phyloP scores from a whole-genome alignment of 164 flowering plant species.

The Chimonanthus salicifolius region DNA sequence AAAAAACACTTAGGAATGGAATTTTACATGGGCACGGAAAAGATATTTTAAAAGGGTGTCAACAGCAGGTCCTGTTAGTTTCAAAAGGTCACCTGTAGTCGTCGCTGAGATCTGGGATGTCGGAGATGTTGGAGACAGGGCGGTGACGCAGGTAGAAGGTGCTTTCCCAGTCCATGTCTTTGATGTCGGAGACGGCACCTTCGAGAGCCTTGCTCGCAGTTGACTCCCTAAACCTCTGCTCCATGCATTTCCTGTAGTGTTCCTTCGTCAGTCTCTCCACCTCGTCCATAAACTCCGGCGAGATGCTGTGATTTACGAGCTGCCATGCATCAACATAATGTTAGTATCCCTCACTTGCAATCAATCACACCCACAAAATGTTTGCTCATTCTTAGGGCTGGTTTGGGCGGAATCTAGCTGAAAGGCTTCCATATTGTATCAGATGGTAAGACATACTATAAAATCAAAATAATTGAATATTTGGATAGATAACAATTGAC shows the following conservation, averaged over 20 bases:
- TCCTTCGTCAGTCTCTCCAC: slow-evolving; percentile 77
- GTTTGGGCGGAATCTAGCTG: too few relatives aligned
- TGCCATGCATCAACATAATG: slow-evolving; percentile 10
- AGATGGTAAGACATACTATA: too few relatives aligned
- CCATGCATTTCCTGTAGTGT: slow-evolving; percentile 77
- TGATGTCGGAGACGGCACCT: slow-evolving; percentile 43
- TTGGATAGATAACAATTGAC: too few relatives aligned
- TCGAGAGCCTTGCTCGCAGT: slow-evolving; percentile 57
- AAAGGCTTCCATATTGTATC: too few relatives aligned
- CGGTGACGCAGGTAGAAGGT: slow-evolving; percentile 78
- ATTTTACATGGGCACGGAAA: too few relatives aligned
- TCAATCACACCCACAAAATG: too few relatives aligned
- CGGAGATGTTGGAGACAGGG: slow-evolving; percentile 64
- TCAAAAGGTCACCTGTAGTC: slow-evolving; percentile 44
- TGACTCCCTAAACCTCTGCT: slow-evolving; percentile 68
- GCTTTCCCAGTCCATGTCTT: slow-evolving; percentile 82
- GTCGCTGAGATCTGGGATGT: slow-evolving; percentile 69
- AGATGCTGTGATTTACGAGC: slow-evolving; percentile 75
- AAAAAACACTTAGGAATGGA: neutral
- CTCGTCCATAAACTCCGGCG: slow-evolving; percentile 61
- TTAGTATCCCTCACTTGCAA: too few relatives aligned
- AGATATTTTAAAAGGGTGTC: too few relatives aligned
- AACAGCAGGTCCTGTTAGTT: too few relatives aligned
- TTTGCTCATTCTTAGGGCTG: too few relatives aligned
- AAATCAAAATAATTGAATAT: too few relatives aligned